A percentile compares a stretch with the other conserved stretches of the same genome.
phyloP scores from a whole-genome alignment of 345 rosid genomes.

The Brassica napus region DNA sequence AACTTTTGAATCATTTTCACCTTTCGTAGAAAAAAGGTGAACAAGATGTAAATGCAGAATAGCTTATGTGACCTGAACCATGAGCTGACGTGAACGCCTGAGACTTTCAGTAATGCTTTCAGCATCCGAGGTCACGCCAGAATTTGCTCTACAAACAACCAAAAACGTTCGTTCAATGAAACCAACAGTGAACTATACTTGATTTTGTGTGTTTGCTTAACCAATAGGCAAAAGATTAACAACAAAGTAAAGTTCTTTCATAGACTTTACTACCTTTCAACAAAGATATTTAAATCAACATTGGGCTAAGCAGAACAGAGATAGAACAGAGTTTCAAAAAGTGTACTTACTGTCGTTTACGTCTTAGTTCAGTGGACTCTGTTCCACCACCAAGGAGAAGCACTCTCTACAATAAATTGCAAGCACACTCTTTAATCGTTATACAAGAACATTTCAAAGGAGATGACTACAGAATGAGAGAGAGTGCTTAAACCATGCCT shows the following conservation, averaged over 20 bases:
- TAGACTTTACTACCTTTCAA: background rate
- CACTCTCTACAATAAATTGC: slow-evolving; percentile 61
- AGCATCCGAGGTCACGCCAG: slow-evolving; percentile 93
- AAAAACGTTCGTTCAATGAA: background rate
- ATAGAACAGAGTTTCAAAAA: background rate
- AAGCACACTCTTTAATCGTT: background rate
- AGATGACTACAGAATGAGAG: background rate
- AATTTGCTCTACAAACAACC: slow-evolving; percentile 65
- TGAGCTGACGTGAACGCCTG: slow-evolving; percentile 84
- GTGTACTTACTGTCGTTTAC: slow-evolving; percentile 70
- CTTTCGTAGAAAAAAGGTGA: background rate
- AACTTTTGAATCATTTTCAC: background rate
- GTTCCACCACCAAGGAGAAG: slow-evolving; percentile 93
- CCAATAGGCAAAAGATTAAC: background rate
- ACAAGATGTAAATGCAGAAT: background rate
- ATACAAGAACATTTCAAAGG: background rate
- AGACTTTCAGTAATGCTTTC: slow-evolving; percentile 98
- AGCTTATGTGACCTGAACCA: slow-evolving; percentile 76
- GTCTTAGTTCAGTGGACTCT: slow-evolving; percentile 83
- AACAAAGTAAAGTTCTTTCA: background rate
- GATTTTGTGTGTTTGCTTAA: background rate
- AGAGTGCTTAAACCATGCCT: slow-evolving; percentile 44
- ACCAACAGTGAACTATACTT: slow-evolving; percentile 5
- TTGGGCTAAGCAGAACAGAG: background rate
- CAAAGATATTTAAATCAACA: no score